Conservation (phyloP, 192 early-diverging fungal genomes). For the Diversispora eburnea region DNA sequence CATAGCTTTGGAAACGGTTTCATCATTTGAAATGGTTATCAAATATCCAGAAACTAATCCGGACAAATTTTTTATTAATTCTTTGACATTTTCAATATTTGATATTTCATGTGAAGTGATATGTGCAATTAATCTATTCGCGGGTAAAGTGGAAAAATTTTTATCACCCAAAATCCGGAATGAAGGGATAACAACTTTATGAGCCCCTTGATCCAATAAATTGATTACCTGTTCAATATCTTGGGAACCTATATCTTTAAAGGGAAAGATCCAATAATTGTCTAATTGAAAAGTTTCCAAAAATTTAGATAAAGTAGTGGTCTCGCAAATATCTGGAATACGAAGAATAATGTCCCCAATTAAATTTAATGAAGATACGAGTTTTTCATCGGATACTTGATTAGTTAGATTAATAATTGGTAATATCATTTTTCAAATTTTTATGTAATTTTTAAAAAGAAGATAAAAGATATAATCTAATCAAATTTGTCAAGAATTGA, state of each 20-base stretch:
- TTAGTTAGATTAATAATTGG: conserved; percentile 5
- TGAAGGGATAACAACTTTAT: conserved; percentile 22
- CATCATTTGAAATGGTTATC: background rate
- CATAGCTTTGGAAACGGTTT: background rate
- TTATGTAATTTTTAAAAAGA: no score
- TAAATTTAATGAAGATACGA: conserved; percentile 4
- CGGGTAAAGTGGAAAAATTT: conserved; percentile 9
- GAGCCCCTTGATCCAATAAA: conserved; percentile 20
- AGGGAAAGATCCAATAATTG: conserved; percentile 11
- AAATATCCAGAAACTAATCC: conserved; percentile 22
- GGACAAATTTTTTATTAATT: background rate
- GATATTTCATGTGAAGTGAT: background rate
- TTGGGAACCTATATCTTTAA: background rate
- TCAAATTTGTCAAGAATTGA: no score
- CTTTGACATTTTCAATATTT: background rate
- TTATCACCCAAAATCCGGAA: background rate
- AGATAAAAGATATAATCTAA: no score
- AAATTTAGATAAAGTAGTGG: background rate
- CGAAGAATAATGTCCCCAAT: conserved; percentile 10
- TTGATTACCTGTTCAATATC: conserved; percentile 6
- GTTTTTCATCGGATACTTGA: background rate
- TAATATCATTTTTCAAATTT: background rate
- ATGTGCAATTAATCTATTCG: conserved; percentile 18
- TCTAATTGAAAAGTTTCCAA: conserved; percentile 9
- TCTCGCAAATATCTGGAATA: background rate